Evolutionary conservation across 768 basidiomycete genomes (phyloP).

Genomic region (Amanita exitialis): DNA sequence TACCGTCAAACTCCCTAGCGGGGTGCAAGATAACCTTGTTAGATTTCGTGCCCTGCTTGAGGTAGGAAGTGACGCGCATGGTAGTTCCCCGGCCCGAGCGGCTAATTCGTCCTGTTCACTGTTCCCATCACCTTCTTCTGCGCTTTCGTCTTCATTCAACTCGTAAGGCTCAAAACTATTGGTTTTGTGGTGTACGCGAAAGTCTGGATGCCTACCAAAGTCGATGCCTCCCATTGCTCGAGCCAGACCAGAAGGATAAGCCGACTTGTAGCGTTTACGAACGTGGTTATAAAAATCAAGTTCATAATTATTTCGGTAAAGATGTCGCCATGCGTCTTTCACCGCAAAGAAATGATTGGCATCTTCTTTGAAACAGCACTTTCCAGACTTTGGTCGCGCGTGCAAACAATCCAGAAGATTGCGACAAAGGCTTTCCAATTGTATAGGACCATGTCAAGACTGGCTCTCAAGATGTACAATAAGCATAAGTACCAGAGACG

Average conservation of each 20-base stretch:
- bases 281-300: neutral
- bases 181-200: neutral
- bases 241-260: neutral
- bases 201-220: neutral
- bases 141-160: neutral
- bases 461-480: neutral
- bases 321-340: slow-evolving; percentile 2
- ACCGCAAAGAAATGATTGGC: neutral
- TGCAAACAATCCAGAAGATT: neutral
- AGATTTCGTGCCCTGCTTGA: too few species aligned
- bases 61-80: too few species aligned
- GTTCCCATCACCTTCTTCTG: neutral
- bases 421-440: neutral
- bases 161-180: neutral
- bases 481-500: neutral
- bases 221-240: neutral
- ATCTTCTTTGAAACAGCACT: neutral
- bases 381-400: neutral
- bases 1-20: too few species aligned
- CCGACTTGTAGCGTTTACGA: neutral
- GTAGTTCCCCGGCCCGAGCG: too few species aligned
- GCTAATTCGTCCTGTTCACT: neutral
- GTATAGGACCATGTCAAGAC: neutral
- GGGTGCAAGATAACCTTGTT: too few species aligned
- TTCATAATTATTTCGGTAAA: neutral